phyloP scores from a whole-genome alignment of 2,329 filamentous ascomycete species.

The Ilyonectria destructans region DNA sequence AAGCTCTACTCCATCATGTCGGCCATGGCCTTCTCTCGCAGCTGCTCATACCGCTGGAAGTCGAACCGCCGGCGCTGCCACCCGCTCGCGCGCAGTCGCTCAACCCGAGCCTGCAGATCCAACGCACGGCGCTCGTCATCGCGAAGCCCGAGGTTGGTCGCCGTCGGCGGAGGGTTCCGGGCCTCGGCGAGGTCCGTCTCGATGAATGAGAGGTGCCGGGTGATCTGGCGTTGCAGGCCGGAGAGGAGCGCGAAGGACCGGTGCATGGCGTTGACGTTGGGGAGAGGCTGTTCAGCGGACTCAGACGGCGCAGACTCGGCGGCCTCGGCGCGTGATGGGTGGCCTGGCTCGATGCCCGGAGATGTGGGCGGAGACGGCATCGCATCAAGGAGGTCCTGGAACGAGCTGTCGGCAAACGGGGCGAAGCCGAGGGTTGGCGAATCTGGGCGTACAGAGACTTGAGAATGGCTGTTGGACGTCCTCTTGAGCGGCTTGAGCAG shows the following conservation, averaged over 20 bases:
- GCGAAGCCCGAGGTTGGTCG: slow-evolving; percentile 35
- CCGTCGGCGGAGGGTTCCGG: slow-evolving; percentile 35
- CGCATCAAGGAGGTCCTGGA: slow-evolving; percentile 42
- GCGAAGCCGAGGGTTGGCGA: slow-evolving; percentile 72
- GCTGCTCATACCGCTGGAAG: slow-evolving; percentile 65
- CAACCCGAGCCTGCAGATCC: slow-evolving; percentile 68
- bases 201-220: slow-evolving; percentile 64
- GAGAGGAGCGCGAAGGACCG: slow-evolving; percentile 67
- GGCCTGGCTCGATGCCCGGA: slow-evolving; percentile 3
- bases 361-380: slow-evolving; percentile 22
- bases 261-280: slow-evolving; percentile 59
- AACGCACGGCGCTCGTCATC: slow-evolving; percentile 57
- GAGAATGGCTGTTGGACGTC: slow-evolving; percentile 54
- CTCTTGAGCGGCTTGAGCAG: slow-evolving; percentile 40
- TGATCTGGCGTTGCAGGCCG: slow-evolving; percentile 65
- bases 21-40: slow-evolving; percentile 67
- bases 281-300: slow-evolving; percentile 28
- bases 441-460: slow-evolving; percentile 71
- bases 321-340: slow-evolving; percentile 11
- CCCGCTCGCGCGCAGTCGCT: slow-evolving; percentile 67
- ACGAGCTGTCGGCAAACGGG: slow-evolving; percentile 33
- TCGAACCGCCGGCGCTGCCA: slow-evolving; percentile 73
- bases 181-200: slow-evolving; percentile 57
- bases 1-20: slow-evolving; percentile 59
- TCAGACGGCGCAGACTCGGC: slow-evolving; percentile 18